Evolutionary conservation across 306 rosid species (phyloP), one percentile per base, ranked within the genome.

Genomic region (Trifolium pratense): DNA sequence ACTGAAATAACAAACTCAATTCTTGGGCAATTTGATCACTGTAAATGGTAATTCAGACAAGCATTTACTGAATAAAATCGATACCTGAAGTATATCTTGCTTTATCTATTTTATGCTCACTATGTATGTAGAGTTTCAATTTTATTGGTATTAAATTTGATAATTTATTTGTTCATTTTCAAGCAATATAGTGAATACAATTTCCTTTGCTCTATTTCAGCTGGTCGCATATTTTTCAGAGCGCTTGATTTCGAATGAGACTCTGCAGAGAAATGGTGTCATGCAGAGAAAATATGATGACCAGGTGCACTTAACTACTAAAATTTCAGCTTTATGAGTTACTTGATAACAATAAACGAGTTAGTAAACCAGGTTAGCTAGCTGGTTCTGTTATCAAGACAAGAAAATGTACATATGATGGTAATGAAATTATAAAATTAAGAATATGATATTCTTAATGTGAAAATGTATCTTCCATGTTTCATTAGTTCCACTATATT

Each of bases 181-280:
- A 10, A 53, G 66, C 78, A 62, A 40, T 59, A 34, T 66, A 65
- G 53, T 83, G 61, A 84, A 64, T 52, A 5, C 32, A 67, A 61
- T 51, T 43, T 62, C 31, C 3, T 78, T 80, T 80, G 3, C 66
- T 36, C 75, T 81, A 45, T 86, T 88, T 84, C 95, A 94, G 98
- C 65, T 94, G 82, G 40, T 87, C 14, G 84, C 66, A 37, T 94
- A 91, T 81, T 85, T 94, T 80, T 73, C 88, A 0, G 92, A 89
- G 84, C 90, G 98, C 70, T 46, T 82, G 78, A 91, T 94, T 74
- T 86, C 97, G 1, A 81, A 59, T 68, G 79, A 82, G 66, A 94
- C 96, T 39, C 69, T 94, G 78, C 64, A 67, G 68, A 91, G 95
- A 81, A 94, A 94, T 88, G 74, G 67, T 66, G 91, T 91, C 11